Evolutionary conservation across 129 eudicot species (phyloP), one percentile per base, ranked within the genome.

Genomic region (Ambrosia artemisiifolia): DNA sequence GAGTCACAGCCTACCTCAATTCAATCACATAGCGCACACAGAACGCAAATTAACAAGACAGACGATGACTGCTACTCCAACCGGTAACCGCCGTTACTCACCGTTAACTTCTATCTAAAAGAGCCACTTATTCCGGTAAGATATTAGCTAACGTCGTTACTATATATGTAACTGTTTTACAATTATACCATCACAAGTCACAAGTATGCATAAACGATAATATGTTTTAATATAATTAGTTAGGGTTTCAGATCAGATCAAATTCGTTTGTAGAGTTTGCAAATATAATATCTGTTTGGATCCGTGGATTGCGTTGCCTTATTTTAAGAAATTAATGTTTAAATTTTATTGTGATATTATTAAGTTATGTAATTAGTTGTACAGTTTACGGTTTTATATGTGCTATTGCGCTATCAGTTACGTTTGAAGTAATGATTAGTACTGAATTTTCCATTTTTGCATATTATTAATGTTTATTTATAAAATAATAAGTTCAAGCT

Each of bases 241-340:
- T 11, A 57, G 46, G 65, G 17, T 28, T 73, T 36, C 65, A 57
- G 79, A 79, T 79, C 71, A 49, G 50, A 67, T 48, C 11, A 65
- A 36, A 73, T 59, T 66, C 3, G 28, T 43, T 18, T 59, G 75
- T 73, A 16, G 55, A 59, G 50, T 79, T 55, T 40, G 69, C 49
- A 13, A 66, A 44, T 56, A 65, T 47, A 36, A 28, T 60, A 38
- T 33, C 68, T 62, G 16, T 69, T 50, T 69, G 69, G 78, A 79
- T 79, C 78, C 74, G 83, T 65, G 64, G 47, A 79, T 79, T 56
- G 62, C 74, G 83, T 59, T 48, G 64, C 80, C 59, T 60, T 33
- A 7, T 67, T 56, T 67, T 44, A 12, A 66, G 55, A 53, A 54
- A 28, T 33, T 20, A 12, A 49, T 43, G 62, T 30, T 33, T 61